These are phyloP conservation scores for Paraleonurus japonicus DNA, from an alignment of 257 asterid species.

Conservation along the genomic window DNA sequence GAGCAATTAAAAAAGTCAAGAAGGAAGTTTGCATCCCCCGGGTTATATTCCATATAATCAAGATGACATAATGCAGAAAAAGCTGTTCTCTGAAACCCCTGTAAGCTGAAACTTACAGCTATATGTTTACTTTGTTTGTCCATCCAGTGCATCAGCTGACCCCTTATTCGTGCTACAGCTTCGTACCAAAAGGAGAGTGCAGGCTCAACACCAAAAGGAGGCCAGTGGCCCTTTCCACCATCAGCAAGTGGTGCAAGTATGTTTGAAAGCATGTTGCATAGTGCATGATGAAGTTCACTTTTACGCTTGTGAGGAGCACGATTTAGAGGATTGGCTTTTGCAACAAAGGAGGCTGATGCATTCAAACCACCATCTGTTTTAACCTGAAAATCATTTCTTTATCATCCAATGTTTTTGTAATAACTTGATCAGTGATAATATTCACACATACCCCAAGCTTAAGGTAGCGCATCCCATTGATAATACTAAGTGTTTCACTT, in stretches of 20 bases:
- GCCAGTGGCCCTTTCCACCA: slow-evolving; percentile 97
- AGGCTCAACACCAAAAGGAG: slow-evolving; percentile 92
- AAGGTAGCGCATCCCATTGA: slow-evolving; percentile 97
- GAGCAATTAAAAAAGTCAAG: slow-evolving; percentile 19
- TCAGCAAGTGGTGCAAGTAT: slow-evolving; percentile 96
- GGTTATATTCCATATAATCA: slow-evolving; percentile 15
- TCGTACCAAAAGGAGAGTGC: slow-evolving; percentile 97
- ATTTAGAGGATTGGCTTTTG: slow-evolving; percentile 94
- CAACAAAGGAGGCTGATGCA: slow-evolving; percentile 98
- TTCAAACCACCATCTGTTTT: slow-evolving; percentile 95
- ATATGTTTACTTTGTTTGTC: slow-evolving; percentile 98
- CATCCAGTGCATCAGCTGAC: slow-evolving; percentile 93
- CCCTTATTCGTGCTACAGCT: slow-evolving; percentile 94
- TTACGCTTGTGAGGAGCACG: slow-evolving; percentile 97
- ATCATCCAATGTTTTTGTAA: slow-evolving; percentile 32
- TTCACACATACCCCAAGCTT: slow-evolving; percentile 86
- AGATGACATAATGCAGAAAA: slow-evolving; percentile 9
- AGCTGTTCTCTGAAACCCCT: background rate
- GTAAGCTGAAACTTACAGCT: slow-evolving; percentile 58
- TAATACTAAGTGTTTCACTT: slow-evolving; percentile 94
- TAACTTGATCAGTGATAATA: slow-evolving; percentile 25
- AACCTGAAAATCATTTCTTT: slow-evolving; percentile 60
- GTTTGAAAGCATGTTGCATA: slow-evolving; percentile 99
- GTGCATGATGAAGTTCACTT: slow-evolving; percentile 97
- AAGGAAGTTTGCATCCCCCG: slow-evolving; percentile 13